Base-by-base conservation (phyloP, 31 red algal genomes). In the Endocladia muricata region DNA sequence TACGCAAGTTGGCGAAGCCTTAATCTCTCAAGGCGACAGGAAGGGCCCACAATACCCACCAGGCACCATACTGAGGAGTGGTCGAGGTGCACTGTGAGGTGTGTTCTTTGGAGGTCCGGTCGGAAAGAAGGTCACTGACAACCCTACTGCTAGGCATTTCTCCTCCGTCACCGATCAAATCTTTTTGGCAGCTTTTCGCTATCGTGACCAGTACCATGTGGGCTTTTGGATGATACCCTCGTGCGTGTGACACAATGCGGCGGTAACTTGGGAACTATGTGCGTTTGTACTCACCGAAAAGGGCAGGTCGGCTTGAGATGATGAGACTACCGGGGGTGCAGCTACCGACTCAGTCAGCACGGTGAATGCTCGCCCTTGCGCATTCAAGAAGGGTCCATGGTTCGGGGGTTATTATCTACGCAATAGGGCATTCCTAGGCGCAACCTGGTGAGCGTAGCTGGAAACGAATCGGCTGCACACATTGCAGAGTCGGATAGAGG, bases 21-120 rank as follows among this genome's bases (percentile, higher is more conserved):
- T 59, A 34, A 78, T 31, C 74, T 28, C 74, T 66, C 66, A 2
- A 78, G 31, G 60, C 74, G 61, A 4, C 60, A 58, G 17, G 40
- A 67, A 3, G 34, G 0, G 29, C 68, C 76, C 2, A 35, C 8
- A 0, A 67, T 39, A 11, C 56, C 52, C 35, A 70, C 37, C 4
- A 59, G 21, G 44, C 78, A 82, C 29, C 2, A 26, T 38, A 71
- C 8, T 2, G 23, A 57, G 41, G 42, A 49, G 19, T 82, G 1
- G 57, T 82, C 64, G 22, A 51, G 32, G 3, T 48, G 64, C 6
- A 82, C 32, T 2, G 31, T 48, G 41, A 82, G 71, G 0, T 30
- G 63, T 3, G 23, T 3, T 1, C 65, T 38, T 11, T 71, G 40
- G 26, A 82, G 65, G 35, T 56, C 69, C 9, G 60, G 60, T 3